Base-by-base conservation (phyloP, 257 asterid species). In the Solanum raphanifolium region DNA sequence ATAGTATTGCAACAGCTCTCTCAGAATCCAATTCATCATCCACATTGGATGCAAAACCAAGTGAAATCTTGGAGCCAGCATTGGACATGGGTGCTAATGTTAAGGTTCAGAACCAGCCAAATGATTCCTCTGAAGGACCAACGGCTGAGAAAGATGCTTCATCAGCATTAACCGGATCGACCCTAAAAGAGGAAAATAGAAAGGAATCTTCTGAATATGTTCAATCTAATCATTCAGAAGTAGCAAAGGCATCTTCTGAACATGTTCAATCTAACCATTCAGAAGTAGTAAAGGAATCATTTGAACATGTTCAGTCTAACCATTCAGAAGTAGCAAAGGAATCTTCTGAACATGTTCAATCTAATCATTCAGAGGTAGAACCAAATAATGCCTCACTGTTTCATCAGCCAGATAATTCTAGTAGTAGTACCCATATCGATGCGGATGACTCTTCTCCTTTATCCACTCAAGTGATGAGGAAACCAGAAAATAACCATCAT, bases 401-500 rank as follows among this genome's bases (percentile, higher is more conserved):
- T 34, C 88, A 90, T 25, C 87, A 91, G 25, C 91, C 87, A 79
- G 94, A 39, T 55, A 87, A 25, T 76, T 58, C 83, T 75, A 23
- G 82, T 69, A n/a, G 55, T 32, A 73, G 87, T 86, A 75, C 48
- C 23, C 55, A 27, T 48, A 58, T 39, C 20, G 43, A 81, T 74
- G 93, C 86, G 88, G 89, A 79, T 71, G 21, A 66, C 35, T 88
- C 89, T 76, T 62, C 90, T 20, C 87, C 74, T 86, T 73, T 92
- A 46, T 89, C 94, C 43, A 88, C 94, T 85, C 85, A 82, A 58
- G 83, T 75, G 32, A 91, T 74, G 25, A 91, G 86, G 88, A 93
- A 90, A 81, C 90, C 89, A n/a, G 76, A 85, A 62, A 69, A 58
- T 39, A 23, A n/a, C 32, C 62, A 75, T 32, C 34, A 38, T 75